Evolutionary conservation across 768 basidiomycete species (phyloP).

Genomic region (Boletales sp.): DNA sequence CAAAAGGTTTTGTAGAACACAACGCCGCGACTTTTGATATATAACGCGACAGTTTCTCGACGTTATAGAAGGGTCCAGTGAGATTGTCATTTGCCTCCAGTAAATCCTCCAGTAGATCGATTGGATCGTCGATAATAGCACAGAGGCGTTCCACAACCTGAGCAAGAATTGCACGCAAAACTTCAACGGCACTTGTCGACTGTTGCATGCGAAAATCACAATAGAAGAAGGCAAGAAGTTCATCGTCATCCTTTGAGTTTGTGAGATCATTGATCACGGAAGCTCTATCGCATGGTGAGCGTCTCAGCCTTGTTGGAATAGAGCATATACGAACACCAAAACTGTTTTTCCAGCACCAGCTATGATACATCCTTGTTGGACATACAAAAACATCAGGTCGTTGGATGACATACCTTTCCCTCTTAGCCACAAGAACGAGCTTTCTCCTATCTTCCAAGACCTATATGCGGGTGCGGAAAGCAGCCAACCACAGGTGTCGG

Average conservation of each 20-base stretch:
- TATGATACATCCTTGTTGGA: background rate
- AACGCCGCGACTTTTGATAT: background rate
- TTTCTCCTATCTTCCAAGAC: slow-evolving; percentile 4
- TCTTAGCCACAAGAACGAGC: slow-evolving; percentile 10
- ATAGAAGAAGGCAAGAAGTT: slow-evolving; percentile 16
- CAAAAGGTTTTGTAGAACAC: slow-evolving; percentile 1
- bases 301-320: background rate
- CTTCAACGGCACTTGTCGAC: slow-evolving; percentile 9
- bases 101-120: slow-evolving; percentile 3
- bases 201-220: slow-evolving; percentile 16
- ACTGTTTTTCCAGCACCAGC: background rate
- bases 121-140: background rate
- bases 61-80: background rate
- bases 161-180: slow-evolving; percentile 17
- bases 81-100: background rate
- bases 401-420: slow-evolving; percentile 13
- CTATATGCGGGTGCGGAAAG: background rate
- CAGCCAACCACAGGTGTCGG: slow-evolving; percentile 14
- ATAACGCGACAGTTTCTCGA: slow-evolving; percentile 1
- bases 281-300: background rate
- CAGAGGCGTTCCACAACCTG: slow-evolving; percentile 7
- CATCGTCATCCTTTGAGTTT: background rate
- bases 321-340: background rate
- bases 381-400: background rate
- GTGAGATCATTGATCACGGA: background rate